Conservation (phyloP, 163 green algal genomes). For the Botryococcus braunii region DNA sequence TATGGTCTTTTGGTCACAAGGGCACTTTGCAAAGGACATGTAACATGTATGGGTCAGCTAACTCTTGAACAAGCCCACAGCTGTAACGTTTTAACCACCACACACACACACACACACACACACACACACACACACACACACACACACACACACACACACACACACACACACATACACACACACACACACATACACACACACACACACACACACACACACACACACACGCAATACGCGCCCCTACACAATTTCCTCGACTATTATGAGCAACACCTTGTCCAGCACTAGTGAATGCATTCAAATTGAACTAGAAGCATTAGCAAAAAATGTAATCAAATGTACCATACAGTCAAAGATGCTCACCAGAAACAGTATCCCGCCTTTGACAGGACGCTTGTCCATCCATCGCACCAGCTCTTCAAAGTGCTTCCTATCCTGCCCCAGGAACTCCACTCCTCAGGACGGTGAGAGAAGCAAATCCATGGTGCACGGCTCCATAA, state of each 20-base stretch:
- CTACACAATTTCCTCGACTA: not conserved
- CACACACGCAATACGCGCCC: not conserved
- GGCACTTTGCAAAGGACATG: not conserved
- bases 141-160: not conserved
- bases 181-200: not conserved
- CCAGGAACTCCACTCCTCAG: no score
- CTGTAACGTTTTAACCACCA: not conserved
- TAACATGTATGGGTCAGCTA: not conserved
- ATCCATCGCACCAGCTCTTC: conserved; percentile 4
- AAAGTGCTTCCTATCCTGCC: conserved; percentile 1
- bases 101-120: not conserved
- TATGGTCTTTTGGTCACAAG: no score
- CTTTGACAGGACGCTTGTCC: conserved; percentile 2
- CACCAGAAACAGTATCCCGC: not conserved
- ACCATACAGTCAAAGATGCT: not conserved
- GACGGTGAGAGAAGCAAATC: no score
- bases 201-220: not conserved
- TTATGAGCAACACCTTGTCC: not conserved
- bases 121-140: not conserved
- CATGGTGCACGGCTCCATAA: no score
- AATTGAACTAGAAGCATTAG: not conserved
- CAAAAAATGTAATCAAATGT: not conserved
- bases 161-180: not conserved
- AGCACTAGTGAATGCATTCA: not conserved
- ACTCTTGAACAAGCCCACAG: not conserved